A percentile compares a stretch with the other conserved stretches of the same genome.
Conservation (phyloP, 495 filamentous ascomycete species). For the Xylaria grammica region DNA sequence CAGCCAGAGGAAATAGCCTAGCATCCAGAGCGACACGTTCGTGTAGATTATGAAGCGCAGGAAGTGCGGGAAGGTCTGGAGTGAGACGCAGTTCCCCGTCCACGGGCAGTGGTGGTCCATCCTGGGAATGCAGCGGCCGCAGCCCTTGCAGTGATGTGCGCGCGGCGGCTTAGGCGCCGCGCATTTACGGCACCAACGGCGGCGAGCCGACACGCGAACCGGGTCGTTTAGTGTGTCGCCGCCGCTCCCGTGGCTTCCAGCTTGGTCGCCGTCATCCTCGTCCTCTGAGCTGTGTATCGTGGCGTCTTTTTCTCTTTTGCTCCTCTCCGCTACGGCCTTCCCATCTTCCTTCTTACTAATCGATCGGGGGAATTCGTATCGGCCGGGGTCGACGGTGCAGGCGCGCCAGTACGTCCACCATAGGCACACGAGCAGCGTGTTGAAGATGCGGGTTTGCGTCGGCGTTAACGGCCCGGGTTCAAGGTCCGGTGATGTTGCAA, state of each 20-base stretch:
- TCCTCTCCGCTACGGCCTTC: constrained; percentile 18
- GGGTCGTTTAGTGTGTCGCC: constrained; percentile 35
- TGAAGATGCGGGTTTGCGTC: constrained; percentile 71
- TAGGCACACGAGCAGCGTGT: constrained; percentile 70
- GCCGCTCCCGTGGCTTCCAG: constrained; percentile 15
- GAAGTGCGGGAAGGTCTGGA: constrained; percentile 89
- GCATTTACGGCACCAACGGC: constrained; percentile 86
- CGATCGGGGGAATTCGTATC: constrained; percentile 45
- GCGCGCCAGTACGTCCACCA: constrained; percentile 81
- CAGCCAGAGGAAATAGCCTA: constrained; percentile 63
- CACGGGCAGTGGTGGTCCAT: constrained; percentile 99
- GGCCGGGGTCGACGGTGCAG: constrained; percentile 79
- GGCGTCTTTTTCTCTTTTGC: constrained; percentile 8
- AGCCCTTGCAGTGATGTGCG: constrained; percentile 90
- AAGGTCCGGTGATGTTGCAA: constrained; percentile 63
- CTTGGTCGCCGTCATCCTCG: constrained; percentile 22
- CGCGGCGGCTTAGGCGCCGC: constrained; percentile 80
- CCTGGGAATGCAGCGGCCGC: constrained; percentile 86
- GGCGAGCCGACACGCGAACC: constrained; percentile 10
- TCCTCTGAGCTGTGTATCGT: constrained; percentile 17
- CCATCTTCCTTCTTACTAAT: constrained; percentile 19
- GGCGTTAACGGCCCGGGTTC: constrained; percentile 69
- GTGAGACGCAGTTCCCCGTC: constrained; percentile 92
- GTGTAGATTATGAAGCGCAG: constrained; percentile 85
- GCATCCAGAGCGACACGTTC: constrained; percentile 66